Percentiles rank a stretch among this genome's conserved stretches.
Conservation (phyloP, 2,329 filamentous ascomycete genomes). For the Elsinoe necatrix region DNA sequence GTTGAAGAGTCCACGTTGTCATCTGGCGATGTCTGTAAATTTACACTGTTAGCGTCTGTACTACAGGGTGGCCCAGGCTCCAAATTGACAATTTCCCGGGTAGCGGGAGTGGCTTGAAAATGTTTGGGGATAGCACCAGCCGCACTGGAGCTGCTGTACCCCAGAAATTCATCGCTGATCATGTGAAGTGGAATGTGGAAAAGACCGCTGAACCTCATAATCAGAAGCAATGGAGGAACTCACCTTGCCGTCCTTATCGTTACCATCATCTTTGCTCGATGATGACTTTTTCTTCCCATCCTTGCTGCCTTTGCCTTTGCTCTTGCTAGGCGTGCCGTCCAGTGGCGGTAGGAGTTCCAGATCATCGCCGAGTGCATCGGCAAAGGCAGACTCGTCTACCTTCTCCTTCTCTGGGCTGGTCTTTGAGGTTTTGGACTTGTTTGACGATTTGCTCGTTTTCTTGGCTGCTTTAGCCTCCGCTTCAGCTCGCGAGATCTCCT, state of each 20-base stretch:
- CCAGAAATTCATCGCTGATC: slow-evolving; percentile 27
- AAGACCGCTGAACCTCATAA: neutral
- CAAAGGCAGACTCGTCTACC: slow-evolving; percentile 31
- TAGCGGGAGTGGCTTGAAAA: slow-evolving; percentile 28
- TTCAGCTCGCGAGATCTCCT: slow-evolving; percentile 10
- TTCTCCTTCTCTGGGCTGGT: slow-evolving; percentile 26
- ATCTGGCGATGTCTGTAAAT: slow-evolving; percentile 37
- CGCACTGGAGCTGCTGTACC: slow-evolving; percentile 31
- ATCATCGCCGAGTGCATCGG: slow-evolving; percentile 30
- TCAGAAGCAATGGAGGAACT: neutral
- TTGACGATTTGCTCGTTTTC: slow-evolving; percentile 29
- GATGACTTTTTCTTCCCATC: slow-evolving; percentile 19
- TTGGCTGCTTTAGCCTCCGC: slow-evolving; percentile 25
- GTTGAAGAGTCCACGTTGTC: slow-evolving; percentile 31
- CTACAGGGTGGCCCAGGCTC: slow-evolving; percentile 33
- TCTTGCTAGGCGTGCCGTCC: slow-evolving; percentile 22
- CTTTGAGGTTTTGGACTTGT: slow-evolving; percentile 22
- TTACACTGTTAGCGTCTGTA: slow-evolving; percentile 30
- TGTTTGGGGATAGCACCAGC: slow-evolving; percentile 6
- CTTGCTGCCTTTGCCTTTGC: slow-evolving; percentile 22
- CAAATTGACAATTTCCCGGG: slow-evolving; percentile 37
- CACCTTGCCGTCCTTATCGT: slow-evolving; percentile 29
- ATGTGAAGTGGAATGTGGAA: neutral
- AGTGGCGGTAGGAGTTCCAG: slow-evolving; percentile 29
- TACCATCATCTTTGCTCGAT: slow-evolving; percentile 25